Percentiles rank a stretch among this genome's conserved stretches.
phyloP scores from a whole-genome alignment of 208 protist genomes.

The Balamuthia mandrillaris region DNA sequence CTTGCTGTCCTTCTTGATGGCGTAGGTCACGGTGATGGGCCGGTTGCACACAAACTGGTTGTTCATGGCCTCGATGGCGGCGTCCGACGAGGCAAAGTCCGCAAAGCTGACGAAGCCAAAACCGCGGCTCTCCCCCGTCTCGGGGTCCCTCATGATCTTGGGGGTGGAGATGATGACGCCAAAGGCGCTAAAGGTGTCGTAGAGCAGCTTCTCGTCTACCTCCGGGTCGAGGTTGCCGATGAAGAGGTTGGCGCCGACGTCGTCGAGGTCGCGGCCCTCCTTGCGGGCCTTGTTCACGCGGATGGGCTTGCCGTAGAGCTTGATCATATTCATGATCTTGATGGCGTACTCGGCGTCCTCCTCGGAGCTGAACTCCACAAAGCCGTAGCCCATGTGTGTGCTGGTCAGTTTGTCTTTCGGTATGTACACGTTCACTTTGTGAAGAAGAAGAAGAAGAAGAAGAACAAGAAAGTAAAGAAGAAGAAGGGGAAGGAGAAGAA shows the following conservation, averaged over 20 bases:
- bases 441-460: not conserved
- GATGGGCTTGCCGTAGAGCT: conserved; percentile 83
- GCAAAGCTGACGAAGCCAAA: conserved; percentile 88
- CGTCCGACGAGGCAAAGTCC: conserved; percentile 81
- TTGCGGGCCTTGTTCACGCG: conserved; percentile 70
- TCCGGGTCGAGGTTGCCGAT: conserved; percentile 84
- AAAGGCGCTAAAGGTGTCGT: conserved; percentile 83
- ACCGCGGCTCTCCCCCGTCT: conserved; percentile 73
- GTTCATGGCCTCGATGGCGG: conserved; percentile 81
- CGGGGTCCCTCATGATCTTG: conserved; percentile 81
- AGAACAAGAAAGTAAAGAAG: not conserved
- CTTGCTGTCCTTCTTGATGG: conserved; percentile 84
- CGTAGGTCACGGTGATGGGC: conserved; percentile 81
- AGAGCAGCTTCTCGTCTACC: conserved; percentile 84
- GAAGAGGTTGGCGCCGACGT: conserved; percentile 89
- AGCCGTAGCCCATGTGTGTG: conserved; percentile 75
- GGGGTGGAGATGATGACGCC: conserved; percentile 72
- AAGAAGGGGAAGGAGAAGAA: not conserved
- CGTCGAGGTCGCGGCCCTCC: conserved; percentile 54
- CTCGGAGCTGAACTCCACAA: conserved; percentile 85
- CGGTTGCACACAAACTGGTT: conserved; percentile 73
- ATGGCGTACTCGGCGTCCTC: conserved; percentile 88
- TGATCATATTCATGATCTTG: conserved; percentile 85
- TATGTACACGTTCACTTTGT: conserved; percentile 79
- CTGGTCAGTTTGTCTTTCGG: conserved; percentile 84